These are phyloP conservation scores for Erysimum pusillum DNA, from an alignment of 441 rosid species.

Conservation along the genomic window DNA sequence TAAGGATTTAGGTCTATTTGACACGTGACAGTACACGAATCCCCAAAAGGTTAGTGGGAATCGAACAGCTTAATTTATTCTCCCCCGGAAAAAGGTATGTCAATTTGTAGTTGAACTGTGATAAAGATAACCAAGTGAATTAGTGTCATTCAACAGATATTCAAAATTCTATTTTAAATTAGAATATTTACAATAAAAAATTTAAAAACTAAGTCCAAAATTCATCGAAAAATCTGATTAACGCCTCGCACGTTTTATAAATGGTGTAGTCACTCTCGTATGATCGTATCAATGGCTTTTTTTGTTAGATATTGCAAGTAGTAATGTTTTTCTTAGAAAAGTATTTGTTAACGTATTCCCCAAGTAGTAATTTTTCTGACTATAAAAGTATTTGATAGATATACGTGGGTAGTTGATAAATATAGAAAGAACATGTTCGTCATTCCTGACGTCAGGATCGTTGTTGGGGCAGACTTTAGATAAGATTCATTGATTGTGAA, in stretches of 20 bases:
- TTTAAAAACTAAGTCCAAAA: too few species aligned
- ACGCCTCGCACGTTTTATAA: not conserved
- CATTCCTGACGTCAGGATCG: constrained; percentile 38
- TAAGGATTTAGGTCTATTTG: not conserved
- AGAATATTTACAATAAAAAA: not conserved
- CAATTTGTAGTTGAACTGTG: not conserved
- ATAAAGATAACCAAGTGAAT: not conserved
- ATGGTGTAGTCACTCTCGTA: not conserved
- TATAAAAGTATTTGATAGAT: not conserved
- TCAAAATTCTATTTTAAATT: not conserved
- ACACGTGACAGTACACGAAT: constrained; percentile 6
- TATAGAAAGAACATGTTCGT: constrained; percentile 17
- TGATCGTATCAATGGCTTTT: not conserved
- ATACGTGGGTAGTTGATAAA: constrained; percentile 22
- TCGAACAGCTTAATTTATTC: not conserved
- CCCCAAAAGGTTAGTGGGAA: constrained; percentile 22
- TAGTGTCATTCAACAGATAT: not conserved
- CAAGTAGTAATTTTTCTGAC: not conserved
- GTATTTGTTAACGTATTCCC: not conserved
- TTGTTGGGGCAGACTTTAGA: not conserved
- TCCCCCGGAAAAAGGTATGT: not conserved
- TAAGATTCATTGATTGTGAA: constrained; percentile 35
- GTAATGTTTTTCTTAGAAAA: not conserved
- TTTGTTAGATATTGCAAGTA: constrained; percentile 19
- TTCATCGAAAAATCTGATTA: not conserved